Percentiles rank a stretch among this genome's conserved stretches.
These are phyloP conservation scores for Rhynchosporium agropyri DNA, from an alignment of 2,329 filamentous ascomycete genomes.

Conservation along the genomic window DNA sequence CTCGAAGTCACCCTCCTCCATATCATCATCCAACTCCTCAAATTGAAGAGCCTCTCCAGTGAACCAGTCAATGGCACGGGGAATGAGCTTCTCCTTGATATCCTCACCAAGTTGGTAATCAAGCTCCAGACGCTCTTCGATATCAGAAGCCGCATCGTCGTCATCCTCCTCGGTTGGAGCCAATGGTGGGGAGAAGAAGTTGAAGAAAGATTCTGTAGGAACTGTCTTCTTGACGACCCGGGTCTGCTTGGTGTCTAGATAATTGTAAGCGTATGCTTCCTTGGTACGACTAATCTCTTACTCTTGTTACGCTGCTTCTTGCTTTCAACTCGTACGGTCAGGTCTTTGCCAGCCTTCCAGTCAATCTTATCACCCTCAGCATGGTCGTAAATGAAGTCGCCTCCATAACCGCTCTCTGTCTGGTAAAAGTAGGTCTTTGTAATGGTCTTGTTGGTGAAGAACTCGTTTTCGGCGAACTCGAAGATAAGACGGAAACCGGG, in stretches of 20 bases:
- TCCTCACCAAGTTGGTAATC: conserved; percentile 99
- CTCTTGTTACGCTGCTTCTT: conserved; percentile 99
- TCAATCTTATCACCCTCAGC: conserved; percentile 98
- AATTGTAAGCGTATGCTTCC: not conserved
- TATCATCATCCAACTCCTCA: conserved; percentile 86
- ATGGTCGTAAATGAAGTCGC: conserved; percentile 99
- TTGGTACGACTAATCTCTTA: conserved; percentile 51
- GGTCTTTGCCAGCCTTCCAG: conserved; percentile 90
- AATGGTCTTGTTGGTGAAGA: conserved; percentile 95
- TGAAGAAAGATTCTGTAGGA: conserved; percentile 93
- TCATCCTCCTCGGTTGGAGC: conserved; percentile 73
- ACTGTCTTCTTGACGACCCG: conserved; percentile 99
- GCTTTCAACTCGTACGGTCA: conserved; percentile 93
- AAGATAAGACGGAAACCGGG: conserved; percentile 98
- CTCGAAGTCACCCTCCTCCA: conserved; percentile 80
- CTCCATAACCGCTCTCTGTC: conserved; percentile 96
- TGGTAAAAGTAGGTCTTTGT: conserved; percentile 99
- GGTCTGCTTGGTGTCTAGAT: conserved; percentile 93
- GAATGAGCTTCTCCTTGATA: conserved; percentile 99
- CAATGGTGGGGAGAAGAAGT: conserved; percentile 92
- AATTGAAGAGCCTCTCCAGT: conserved; percentile 97
- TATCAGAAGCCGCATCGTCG: conserved; percentile 79
- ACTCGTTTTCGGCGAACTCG: conserved; percentile 93
- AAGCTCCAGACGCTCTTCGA: conserved; percentile 95
- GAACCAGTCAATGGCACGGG: conserved; percentile 98